These are phyloP conservation scores for Allium sativum DNA, from an alignment of 106 monocot genomes.

Conservation along the genomic window DNA sequence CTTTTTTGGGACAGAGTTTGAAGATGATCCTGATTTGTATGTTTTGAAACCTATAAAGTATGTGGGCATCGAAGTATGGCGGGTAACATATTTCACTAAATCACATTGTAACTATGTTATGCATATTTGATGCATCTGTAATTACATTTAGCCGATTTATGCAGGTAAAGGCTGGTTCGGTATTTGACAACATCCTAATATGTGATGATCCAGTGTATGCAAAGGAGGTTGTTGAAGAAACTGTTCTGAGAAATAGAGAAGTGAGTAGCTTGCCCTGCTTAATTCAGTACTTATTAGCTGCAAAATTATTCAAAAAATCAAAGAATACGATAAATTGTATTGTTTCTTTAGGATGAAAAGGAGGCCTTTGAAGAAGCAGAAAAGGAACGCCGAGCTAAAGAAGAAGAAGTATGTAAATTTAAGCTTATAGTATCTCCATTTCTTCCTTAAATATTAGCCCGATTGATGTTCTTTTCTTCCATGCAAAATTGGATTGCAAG, in stretches of 20 bases:
- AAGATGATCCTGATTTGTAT: slow-evolving; percentile 96
- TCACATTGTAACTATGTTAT: not conserved
- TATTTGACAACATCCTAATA: slow-evolving; percentile 80
- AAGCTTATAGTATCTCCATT: too few species aligned
- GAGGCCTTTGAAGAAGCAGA: slow-evolving; percentile 99
- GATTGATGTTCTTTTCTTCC: not conserved
- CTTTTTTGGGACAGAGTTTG: slow-evolving; percentile 60
- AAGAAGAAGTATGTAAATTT: slow-evolving; percentile 59
- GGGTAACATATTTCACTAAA: slow-evolving; percentile 29
- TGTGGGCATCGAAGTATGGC: slow-evolving; percentile 97
- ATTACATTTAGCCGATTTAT: not conserved
- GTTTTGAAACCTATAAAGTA: slow-evolving; percentile 91
- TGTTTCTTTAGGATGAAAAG: slow-evolving; percentile 63
- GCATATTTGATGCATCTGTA: not conserved
- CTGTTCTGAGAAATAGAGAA: slow-evolving; percentile 54
- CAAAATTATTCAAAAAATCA: not conserved
- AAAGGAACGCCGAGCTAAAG: slow-evolving; percentile 77
- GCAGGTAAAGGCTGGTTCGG: slow-evolving; percentile 94
- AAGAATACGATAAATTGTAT: not conserved
- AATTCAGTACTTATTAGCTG: not conserved
- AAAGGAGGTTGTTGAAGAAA: slow-evolving; percentile 52
- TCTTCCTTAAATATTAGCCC: not conserved
- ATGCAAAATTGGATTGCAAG: not conserved
- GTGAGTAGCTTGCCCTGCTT: slow-evolving; percentile 16
- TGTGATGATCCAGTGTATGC: slow-evolving; percentile 78